Base-by-base conservation (phyloP, 371 early-diverging fungal species). In the Globomyces sp. region DNA sequence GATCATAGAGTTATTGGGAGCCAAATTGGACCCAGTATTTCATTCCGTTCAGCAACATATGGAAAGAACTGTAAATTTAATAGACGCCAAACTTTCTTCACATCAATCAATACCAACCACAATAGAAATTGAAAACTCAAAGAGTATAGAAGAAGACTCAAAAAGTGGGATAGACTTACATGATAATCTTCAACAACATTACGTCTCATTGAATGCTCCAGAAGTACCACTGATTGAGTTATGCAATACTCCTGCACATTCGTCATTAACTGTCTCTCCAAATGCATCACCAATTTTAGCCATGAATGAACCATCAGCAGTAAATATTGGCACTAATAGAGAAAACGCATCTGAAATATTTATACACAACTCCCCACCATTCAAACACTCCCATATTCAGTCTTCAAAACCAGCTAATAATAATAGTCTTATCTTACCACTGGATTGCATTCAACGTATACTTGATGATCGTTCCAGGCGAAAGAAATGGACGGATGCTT, bases 31-130 rank as follows among this genome's bases (percentile, higher is more conserved):
- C 40, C 55, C 55, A 24, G 40, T 55, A 40, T 13, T 55, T 8
- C 55, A 55, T 1, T 55, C 55, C 36, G 55, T 55, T 6, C 55
- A 55, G 39, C 40, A 55, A 39, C 55, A 55, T 55, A 39, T 39
- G 10, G 40, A 39, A 9, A 55, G n/a, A 39, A 55, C 55, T 5
- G 36, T 40, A 4, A 55, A 55, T 39, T 39, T 55, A 40, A 55
- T 55, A 39, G 55, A 55, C n/a, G 40, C 36, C 6, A 55, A 39
- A 40, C 40, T 55, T 39, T 36, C 37, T 6, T 4, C 55, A 55
- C n/a, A 55, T 55, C 5, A 4, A 39, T 34, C 55, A 55, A 3
- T 39, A 5, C 6, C 34, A 4, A 39, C 55, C 55, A 8, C 36
- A 55, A 55, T 6, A 4, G 39, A 3, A 39, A 39, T 37, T 55